A percentile compares a stretch with the other conserved stretches of the same genome.
Conservation (phyloP, 495 filamentous ascomycete genomes). For the Xylaria longipes region DNA sequence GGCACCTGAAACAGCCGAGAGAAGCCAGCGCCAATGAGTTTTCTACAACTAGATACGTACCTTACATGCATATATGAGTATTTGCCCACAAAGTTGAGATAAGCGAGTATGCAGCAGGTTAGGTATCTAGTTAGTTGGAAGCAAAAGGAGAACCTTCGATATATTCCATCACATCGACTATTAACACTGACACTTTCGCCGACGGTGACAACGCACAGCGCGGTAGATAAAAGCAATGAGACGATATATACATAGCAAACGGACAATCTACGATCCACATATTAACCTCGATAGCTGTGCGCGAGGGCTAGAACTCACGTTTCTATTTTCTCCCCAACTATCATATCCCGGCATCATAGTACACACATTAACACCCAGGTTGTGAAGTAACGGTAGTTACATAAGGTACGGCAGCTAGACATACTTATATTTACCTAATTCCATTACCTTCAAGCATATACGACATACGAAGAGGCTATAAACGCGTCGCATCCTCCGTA, state of each 20-base stretch:
- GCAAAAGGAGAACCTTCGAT: not conserved
- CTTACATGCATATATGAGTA: not conserved
- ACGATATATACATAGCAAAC: not conserved
- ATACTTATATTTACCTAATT: not conserved
- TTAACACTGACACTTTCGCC: not conserved
- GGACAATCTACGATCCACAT: constrained; percentile 3
- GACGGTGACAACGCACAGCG: not conserved
- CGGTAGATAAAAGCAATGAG: not conserved
- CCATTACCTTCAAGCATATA: not conserved
- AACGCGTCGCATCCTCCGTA: not conserved
- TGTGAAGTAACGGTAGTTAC: constrained; percentile 1
- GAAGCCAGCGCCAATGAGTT: not conserved
- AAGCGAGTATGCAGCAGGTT: not conserved
- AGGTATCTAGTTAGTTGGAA: not conserved
- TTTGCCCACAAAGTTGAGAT: not conserved
- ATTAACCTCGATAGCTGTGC: constrained; percentile 6
- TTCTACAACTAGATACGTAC: not conserved
- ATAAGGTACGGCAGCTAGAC: not conserved
- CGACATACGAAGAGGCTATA: not conserved
- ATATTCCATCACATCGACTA: not conserved
- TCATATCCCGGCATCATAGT: not conserved
- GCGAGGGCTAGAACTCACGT: not conserved
- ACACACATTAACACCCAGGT: not conserved
- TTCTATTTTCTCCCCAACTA: not conserved
- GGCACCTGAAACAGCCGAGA: constrained; percentile 17